Base-by-base conservation (phyloP, 176 grass and related monocot species). In the Oropetium thomaeum region DNA sequence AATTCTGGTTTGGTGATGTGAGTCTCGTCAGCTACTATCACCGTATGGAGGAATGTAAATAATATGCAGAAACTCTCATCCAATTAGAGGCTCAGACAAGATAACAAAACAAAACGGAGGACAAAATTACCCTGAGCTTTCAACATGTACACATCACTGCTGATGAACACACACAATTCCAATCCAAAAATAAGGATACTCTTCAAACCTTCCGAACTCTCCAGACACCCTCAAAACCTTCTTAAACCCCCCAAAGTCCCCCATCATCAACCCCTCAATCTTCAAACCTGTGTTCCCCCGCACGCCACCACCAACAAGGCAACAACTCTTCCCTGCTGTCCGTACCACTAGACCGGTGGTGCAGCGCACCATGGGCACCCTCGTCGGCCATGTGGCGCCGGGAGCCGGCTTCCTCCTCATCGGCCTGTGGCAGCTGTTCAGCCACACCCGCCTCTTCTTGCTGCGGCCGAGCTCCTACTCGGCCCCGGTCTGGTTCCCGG, bases 351-450 rank as follows among this genome's bases (percentile, higher is more conserved):
- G 17, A 3, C 72, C 0, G 41, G 40, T 48, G 73, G 42, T 14
- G 41, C 31, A 1, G 15, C 40, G 34, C 30, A 66, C 65, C 19
- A 97, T 97, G 93, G 93, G 93, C 29, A 89, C 90, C 27, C 66
- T 90, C 27, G 69, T 97, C 42, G 93, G 90, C 43, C 93, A 97
- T 47, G 93, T 97, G 40, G 90, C 88, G 5, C 93, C 93, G 22
- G 93, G 93, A 19, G 73, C 70, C 23, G 93, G 93, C 4, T 97
- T 97, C 88, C 73, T 97, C 0, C 54, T 97, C 22, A 97, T 97
- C 64, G 93, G 93, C 4, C 44, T 97, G 51, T 93, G 90, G 88
- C 93, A 97, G 43, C 84, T 97, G 45, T 93, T 93, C 85, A 93
- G 84, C 80, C 90, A 97, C 85, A 85, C 63, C 69, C 86, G 77